Evolutionary conservation across 2,329 filamentous ascomycete genomes (phyloP).

Genomic region (Colletotrichum theobromicola): DNA sequence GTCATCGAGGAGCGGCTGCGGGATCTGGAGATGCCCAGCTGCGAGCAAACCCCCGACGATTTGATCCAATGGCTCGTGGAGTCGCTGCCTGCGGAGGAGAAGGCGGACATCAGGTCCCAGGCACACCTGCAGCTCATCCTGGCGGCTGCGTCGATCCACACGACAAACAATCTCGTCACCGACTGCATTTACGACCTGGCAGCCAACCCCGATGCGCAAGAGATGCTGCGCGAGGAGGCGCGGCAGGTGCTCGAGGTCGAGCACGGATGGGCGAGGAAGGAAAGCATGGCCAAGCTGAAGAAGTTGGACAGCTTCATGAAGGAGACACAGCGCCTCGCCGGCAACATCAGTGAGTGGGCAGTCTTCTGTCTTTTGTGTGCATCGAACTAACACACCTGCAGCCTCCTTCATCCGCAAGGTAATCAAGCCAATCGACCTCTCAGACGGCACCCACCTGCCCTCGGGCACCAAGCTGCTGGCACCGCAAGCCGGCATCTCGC

Average conservation of each 20-base stretch:
- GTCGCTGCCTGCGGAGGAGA: constrained; percentile 42
- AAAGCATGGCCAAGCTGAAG: constrained; percentile 47
- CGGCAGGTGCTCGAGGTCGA: constrained; percentile 44
- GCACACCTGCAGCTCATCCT: constrained; percentile 50
- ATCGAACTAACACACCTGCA: constrained; percentile 27
- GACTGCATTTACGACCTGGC: constrained; percentile 57
- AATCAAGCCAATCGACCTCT: constrained; percentile 48
- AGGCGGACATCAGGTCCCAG: constrained; percentile 40
- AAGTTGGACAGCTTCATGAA: constrained; percentile 57
- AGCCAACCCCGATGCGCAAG: constrained; percentile 50
- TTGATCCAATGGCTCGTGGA: constrained; percentile 52
- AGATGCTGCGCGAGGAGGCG: constrained; percentile 55
- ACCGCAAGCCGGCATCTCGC: constrained; percentile 44
- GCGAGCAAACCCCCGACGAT: constrained; percentile 43
- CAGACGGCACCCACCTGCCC: constrained; percentile 48
- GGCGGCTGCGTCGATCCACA: constrained; percentile 50
- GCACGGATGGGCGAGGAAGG: constrained; percentile 45
- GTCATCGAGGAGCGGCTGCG: constrained; percentile 51
- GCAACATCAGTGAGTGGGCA: constrained; percentile 45
- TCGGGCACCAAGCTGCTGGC: constrained; percentile 47
- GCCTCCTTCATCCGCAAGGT: constrained; percentile 52
- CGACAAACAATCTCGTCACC: constrained; percentile 48
- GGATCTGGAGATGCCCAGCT: constrained; percentile 40
- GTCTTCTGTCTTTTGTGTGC: not conserved
- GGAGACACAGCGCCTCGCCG: constrained; percentile 44